A percentile compares a stretch with the other conserved stretches of the same genome.
These are phyloP conservation scores for Candida quercuum DNA, from an alignment of 805 yeast species.

Conservation along the genomic window DNA sequence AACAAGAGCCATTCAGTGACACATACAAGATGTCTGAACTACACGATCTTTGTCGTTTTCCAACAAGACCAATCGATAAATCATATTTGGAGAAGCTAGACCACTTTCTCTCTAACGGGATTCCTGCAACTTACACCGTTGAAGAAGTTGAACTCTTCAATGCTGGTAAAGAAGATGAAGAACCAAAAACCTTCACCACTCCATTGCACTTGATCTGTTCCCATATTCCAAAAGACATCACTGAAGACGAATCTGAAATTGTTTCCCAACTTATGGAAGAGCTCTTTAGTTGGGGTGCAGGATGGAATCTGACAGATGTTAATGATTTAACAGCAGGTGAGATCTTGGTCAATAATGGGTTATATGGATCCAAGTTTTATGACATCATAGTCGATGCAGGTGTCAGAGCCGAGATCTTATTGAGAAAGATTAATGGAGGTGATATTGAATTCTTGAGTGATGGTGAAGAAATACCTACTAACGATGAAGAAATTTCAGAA, in stretches of 20 bases:
- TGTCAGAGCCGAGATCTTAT: conserved; percentile 77
- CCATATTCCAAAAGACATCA: conserved; percentile 37
- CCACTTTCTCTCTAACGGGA: conserved; percentile 50
- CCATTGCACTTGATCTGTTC: conserved; percentile 70
- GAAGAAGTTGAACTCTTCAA: conserved; percentile 67
- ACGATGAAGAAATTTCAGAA: conserved; percentile 27
- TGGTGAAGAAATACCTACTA: conserved; percentile 16
- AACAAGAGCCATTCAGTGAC: too few species aligned
- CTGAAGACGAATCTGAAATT: conserved; percentile 37
- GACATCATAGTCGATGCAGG: conserved; percentile 70
- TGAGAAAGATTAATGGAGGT: conserved; percentile 66
- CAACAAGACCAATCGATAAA: conserved; percentile 44
- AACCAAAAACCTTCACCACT: conserved; percentile 54
- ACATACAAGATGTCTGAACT: conserved; percentile 69
- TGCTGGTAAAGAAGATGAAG: conserved; percentile 34
- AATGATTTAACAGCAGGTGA: conserved; percentile 83
- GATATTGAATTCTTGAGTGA: conserved; percentile 49
- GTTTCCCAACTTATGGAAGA: conserved; percentile 53
- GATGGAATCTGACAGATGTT: conserved; percentile 78
- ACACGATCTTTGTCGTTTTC: conserved; percentile 56
- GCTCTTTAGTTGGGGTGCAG: conserved; percentile 82
- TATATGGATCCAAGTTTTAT: conserved; percentile 39
- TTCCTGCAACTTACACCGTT: conserved; percentile 78
- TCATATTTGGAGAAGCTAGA: conserved; percentile 40
- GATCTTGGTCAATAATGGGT: conserved; percentile 51